A percentile compares a stretch with the other conserved stretches of the same genome.
phyloP scores from a whole-genome alignment of 345 rosid species.

The Sonneratia alba region DNA sequence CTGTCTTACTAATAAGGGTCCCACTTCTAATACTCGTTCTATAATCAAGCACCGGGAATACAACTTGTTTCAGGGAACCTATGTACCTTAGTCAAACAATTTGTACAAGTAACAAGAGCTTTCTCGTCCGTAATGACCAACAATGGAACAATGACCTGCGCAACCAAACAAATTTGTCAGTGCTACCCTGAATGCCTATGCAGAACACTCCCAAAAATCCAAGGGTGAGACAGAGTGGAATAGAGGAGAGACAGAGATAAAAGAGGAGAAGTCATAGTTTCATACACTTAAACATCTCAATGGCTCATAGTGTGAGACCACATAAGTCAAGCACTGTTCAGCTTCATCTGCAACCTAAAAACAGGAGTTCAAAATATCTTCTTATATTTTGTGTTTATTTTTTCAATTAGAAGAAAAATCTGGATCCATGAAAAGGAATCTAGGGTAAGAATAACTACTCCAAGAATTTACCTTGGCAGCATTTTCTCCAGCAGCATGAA shows the following conservation, averaged over 20 bases:
- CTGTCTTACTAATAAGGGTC: neutral
- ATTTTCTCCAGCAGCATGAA: slow-evolving; percentile 30
- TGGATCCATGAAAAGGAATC: neutral
- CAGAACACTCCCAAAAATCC: neutral
- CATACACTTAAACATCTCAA: slow-evolving; percentile 50
- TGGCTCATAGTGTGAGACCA: slow-evolving; percentile 42
- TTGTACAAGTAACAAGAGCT: slow-evolving; percentile 43
- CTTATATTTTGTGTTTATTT: neutral
- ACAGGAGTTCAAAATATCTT: neutral
- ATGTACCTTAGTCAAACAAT: slow-evolving; percentile 46
- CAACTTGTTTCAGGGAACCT: neutral
- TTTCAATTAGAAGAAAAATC: neutral
- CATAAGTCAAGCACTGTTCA: slow-evolving; percentile 36
- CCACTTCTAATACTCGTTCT: neutral
- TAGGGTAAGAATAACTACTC: neutral
- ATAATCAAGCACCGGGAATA: neutral
- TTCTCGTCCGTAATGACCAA: slow-evolving; percentile 48
- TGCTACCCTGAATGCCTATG: neutral
- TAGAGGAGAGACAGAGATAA: neutral
- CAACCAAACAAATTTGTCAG: neutral
- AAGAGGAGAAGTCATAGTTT: neutral
- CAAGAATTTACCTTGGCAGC: slow-evolving; percentile 28
- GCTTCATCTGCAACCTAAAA: slow-evolving; percentile 44
- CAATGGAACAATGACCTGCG: slow-evolving; percentile 42
- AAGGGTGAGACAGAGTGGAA: neutral